phyloP scores from a whole-genome alignment of 495 filamentous ascomycete species.

The Trichocladium antarcticum region DNA sequence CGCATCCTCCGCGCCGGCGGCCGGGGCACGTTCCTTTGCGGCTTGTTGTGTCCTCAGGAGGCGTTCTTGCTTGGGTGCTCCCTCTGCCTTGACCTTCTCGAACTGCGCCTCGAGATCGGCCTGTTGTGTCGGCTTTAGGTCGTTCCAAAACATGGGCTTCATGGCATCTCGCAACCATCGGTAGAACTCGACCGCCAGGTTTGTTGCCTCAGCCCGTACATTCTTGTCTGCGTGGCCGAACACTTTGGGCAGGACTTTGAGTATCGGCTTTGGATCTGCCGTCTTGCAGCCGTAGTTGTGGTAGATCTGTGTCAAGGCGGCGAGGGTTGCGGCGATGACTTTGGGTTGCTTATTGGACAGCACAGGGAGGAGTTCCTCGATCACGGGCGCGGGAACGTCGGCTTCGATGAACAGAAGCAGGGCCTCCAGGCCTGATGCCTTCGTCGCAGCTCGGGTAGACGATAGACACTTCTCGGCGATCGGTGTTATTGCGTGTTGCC shows the following conservation, averaged over 20 bases:
- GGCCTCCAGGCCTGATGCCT: constrained; percentile 76
- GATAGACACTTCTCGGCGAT: constrained; percentile 89
- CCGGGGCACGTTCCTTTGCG: constrained; percentile 56
- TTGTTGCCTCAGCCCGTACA: constrained; percentile 87
- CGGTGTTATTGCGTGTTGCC: constrained; percentile 57
- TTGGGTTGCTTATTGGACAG: constrained; percentile 91
- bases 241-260: constrained; percentile 80
- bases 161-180: constrained; percentile 96
- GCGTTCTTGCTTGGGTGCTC: constrained; percentile 78
- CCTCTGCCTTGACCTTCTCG: constrained; percentile 81
- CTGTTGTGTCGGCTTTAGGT: constrained; percentile 92
- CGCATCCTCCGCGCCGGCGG: constrained; percentile 43
- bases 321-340: constrained; percentile 73
- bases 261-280: constrained; percentile 90
- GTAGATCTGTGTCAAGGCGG: constrained; percentile 70
- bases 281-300: constrained; percentile 91
- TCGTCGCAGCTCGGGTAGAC: constrained; percentile 75
- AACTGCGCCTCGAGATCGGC: constrained; percentile 89
- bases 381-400: constrained; percentile 71
- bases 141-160: constrained; percentile 94
- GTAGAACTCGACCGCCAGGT: constrained; percentile 87
- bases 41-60: constrained; percentile 84
- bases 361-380: constrained; percentile 81
- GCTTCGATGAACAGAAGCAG: constrained; percentile 82
- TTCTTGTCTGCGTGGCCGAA: constrained; percentile 98